Conservation (phyloP, 495 filamentous ascomycete genomes). For the Cercophora sp. region DNA sequence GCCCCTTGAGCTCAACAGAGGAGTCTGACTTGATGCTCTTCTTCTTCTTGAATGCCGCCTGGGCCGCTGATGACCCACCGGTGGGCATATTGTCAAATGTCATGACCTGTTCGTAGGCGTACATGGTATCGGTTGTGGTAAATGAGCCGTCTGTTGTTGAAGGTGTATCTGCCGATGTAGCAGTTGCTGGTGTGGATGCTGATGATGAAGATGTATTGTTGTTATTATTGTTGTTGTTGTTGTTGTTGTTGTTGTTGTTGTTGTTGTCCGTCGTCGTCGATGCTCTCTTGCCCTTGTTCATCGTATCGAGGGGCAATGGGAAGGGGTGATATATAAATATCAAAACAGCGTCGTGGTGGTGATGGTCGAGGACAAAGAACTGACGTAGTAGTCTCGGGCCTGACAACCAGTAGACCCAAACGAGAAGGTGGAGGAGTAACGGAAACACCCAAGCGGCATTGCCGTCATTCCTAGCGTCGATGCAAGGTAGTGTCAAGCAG, state of each 20-base stretch:
- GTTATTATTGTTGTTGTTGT: slow-evolving; percentile 1
- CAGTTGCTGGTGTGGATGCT: not conserved
- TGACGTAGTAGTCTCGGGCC: not conserved
- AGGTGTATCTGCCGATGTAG: not conserved
- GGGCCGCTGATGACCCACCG: slow-evolving; percentile 5
- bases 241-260: not conserved
- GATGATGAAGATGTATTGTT: slow-evolving; percentile 4
- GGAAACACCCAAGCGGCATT: slow-evolving; percentile 5
- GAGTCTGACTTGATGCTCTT: slow-evolving; percentile 32
- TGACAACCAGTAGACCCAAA: not conserved
- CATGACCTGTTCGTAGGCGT: slow-evolving; percentile 34
- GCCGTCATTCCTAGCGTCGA: slow-evolving; percentile 16
- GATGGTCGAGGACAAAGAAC: too few relatives aligned
- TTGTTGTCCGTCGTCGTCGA: slow-evolving; percentile 8
- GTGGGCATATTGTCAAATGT: slow-evolving; percentile 27
- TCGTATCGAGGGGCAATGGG: slow-evolving; percentile 9
- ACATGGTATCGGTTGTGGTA: slow-evolving; percentile 20
- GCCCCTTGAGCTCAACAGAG: slow-evolving; percentile 29
- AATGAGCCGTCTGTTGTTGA: slow-evolving; percentile 1
- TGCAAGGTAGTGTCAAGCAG: slow-evolving; percentile 8
- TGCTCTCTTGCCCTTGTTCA: slow-evolving; percentile 24
- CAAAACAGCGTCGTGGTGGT: too few relatives aligned
- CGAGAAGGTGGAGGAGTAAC: slow-evolving; percentile 4
- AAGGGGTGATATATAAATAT: slow-evolving; percentile 2
- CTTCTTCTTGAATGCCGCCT: slow-evolving; percentile 19